A percentile compares a stretch with the other conserved stretches of the same genome.
Evolutionary conservation across 2,329 filamentous ascomycete genomes (phyloP).

Genomic region (Cladosporium austrohemisphaericum): DNA sequence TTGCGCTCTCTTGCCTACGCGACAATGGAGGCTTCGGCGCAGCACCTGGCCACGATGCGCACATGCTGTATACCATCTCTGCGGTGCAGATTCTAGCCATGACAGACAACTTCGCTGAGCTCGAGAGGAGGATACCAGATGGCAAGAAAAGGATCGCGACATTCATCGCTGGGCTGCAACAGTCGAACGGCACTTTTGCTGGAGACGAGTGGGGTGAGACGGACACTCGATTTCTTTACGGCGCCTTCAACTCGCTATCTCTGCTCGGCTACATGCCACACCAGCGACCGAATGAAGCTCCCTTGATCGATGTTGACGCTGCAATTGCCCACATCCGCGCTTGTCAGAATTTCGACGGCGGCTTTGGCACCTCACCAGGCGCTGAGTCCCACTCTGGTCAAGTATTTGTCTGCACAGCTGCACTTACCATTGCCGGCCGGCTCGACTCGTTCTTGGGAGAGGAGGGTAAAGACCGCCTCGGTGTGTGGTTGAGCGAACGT

Average conservation of each 20-base stretch:
- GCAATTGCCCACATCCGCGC: conserved; percentile 74
- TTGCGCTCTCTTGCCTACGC: conserved; percentile 92
- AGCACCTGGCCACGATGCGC: conserved; percentile 88
- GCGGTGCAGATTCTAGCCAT: conserved; percentile 89
- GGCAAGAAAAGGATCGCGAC: conserved; percentile 71
- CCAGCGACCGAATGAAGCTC: conserved; percentile 23
- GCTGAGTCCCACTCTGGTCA: conserved; percentile 94
- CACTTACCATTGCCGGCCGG: conserved; percentile 75
- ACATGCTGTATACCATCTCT: conserved; percentile 94
- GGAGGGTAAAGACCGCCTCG: conserved; percentile 65
- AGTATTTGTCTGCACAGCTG: conserved; percentile 89
- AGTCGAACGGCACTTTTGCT: conserved; percentile 77
- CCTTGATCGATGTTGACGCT: conserved; percentile 70
- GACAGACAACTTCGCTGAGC: conserved; percentile 76
- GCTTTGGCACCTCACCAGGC: conserved; percentile 83
- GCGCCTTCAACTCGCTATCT: conserved; percentile 83
- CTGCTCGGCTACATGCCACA: conserved; percentile 66
- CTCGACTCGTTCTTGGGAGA: conserved; percentile 69
- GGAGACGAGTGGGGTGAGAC: conserved; percentile 96
- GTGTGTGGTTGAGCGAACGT: conserved; percentile 87
- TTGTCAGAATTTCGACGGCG: conserved; percentile 92
- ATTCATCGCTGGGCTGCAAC: conserved; percentile 80
- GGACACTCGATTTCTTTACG: conserved; percentile 92
- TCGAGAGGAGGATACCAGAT: conserved; percentile 65
- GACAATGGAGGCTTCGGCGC: conserved; percentile 88